A percentile compares a stretch with the other conserved stretches of the same genome.
Evolutionary conservation across 2,329 filamentous ascomycete species (phyloP).

Genomic region (Monilinia aucupariae): DNA sequence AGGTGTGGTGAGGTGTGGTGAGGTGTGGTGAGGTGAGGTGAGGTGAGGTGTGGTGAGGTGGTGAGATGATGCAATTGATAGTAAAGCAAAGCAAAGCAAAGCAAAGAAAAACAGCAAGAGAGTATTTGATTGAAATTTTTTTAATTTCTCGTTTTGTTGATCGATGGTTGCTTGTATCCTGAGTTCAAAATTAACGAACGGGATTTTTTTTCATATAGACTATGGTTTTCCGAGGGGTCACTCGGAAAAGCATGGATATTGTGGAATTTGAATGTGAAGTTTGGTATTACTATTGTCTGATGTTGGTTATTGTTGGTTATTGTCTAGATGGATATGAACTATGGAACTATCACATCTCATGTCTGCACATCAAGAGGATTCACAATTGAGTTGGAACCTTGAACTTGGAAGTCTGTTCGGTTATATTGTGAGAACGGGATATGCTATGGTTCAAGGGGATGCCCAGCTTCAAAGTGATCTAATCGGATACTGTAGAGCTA

Average conservation of each 20-base stretch:
- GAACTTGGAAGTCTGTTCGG: not conserved
- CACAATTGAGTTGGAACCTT: not conserved
- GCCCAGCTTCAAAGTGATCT: not conserved
- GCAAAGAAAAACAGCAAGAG: not conserved
- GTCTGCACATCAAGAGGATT: not conserved
- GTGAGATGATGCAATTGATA: no score
- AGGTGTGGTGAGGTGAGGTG: no score
- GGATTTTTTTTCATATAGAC: not conserved
- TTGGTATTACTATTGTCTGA: not conserved
- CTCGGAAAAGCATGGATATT: not conserved
- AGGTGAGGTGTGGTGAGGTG: no score
- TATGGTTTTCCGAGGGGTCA: not conserved
- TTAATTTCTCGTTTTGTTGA: not conserved
- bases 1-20: no score
- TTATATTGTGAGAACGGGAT: no score
- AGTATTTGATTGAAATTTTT: not conserved
- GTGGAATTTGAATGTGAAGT: not conserved
- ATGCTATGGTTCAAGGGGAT: accelerated
- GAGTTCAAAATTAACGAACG: not conserved
- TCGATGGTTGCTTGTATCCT: not conserved
- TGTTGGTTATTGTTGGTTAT: not conserved
- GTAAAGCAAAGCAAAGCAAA: not conserved
- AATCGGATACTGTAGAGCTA: not conserved
- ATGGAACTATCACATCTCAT: not conserved
- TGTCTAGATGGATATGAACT: not conserved